phyloP scores from a whole-genome alignment of 129 eudicot species.

The Kitagawia praeruptora region DNA sequence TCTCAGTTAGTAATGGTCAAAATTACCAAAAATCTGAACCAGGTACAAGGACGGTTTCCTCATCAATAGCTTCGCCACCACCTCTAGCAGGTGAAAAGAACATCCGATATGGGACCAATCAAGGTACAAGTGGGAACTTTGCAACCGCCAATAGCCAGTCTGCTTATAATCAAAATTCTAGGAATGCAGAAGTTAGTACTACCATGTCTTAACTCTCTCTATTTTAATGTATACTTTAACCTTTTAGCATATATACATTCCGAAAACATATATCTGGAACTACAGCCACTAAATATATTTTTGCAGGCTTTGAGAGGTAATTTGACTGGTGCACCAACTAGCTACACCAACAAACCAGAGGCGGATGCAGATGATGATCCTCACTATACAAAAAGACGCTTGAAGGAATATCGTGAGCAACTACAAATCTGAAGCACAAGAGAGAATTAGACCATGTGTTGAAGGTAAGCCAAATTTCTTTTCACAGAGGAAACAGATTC shows the following conservation, averaged over 20 bases:
- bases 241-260: background rate
- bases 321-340: background rate
- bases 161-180: background rate
- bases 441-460: background rate
- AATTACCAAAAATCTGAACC: background rate
- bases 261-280: background rate
- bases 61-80: background rate
- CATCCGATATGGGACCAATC: background rate
- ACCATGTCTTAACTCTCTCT: background rate
- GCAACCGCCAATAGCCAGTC: background rate
- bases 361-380: background rate
- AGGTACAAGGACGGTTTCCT: background rate
- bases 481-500: background rate
- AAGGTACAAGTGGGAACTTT: background rate
- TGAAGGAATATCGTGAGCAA: background rate
- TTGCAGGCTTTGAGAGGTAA: conserved; percentile 6
- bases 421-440: background rate
- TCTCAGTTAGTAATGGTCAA: background rate
- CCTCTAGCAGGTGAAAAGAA: background rate
- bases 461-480: background rate
- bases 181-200: background rate
- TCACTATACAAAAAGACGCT: background rate
- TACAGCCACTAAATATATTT: background rate
- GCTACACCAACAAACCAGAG: background rate
- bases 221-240: background rate